Conservation (phyloP, 1,139 yeast genomes). For the Nakaseomyces glabratus region DNA sequence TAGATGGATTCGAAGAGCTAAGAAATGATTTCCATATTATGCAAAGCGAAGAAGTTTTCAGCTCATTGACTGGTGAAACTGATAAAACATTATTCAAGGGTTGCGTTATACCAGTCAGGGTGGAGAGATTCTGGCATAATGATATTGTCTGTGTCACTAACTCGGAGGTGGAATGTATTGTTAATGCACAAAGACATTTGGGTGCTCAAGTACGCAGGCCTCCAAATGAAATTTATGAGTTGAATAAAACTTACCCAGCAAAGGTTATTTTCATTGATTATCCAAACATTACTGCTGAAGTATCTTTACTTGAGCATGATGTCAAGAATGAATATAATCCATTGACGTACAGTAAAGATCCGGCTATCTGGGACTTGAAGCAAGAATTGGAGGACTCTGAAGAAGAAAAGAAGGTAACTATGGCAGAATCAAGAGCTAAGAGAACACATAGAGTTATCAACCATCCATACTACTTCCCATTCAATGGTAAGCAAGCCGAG, state of each 20-base stretch:
- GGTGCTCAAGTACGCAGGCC: slow-evolving; percentile 43
- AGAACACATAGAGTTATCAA: slow-evolving; percentile 68
- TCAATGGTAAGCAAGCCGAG: slow-evolving; percentile 83
- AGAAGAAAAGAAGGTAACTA: slow-evolving; percentile 45
- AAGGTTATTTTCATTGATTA: slow-evolving; percentile 64
- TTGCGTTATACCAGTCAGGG: slow-evolving; percentile 65
- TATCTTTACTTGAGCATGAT: slow-evolving; percentile 61
- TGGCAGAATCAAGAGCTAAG: slow-evolving; percentile 42
- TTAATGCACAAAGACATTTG: slow-evolving; percentile 54
- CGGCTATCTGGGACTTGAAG: slow-evolving; percentile 71
- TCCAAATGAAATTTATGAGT: slow-evolving; percentile 41
- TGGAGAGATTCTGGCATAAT: slow-evolving; percentile 36
- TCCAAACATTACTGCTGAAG: slow-evolving; percentile 61
- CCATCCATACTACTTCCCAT: slow-evolving; percentile 83
- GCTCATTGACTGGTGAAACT: slow-evolving; percentile 84
- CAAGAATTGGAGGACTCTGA: slow-evolving; percentile 64
- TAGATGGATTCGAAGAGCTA: slow-evolving; percentile 77
- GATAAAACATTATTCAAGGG: slow-evolving; percentile 59
- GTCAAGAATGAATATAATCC: slow-evolving; percentile 48
- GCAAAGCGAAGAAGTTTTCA: slow-evolving; percentile 66
- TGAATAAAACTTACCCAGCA: slow-evolving; percentile 82
- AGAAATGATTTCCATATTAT: slow-evolving; percentile 65
- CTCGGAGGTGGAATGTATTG: slow-evolving; percentile 66
- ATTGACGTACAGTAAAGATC: slow-evolving; percentile 44
- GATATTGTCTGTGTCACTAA: slow-evolving; percentile 57